phyloP scores from a whole-genome alignment of 1,284 basidiomycete species.

The Xerocomus minutiporus region DNA sequence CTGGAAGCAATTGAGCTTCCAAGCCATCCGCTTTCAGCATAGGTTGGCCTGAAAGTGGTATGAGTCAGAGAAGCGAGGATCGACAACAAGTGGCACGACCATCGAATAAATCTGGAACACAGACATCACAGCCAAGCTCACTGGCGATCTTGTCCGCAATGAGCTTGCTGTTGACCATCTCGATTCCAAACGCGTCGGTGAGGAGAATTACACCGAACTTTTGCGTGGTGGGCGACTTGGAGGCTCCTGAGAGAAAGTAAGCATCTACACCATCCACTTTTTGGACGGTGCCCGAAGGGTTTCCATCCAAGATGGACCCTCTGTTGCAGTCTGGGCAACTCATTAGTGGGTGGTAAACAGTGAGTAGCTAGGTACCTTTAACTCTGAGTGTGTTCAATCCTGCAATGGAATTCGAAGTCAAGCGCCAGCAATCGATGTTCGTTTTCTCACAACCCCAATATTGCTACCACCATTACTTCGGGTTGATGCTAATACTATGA shows the following conservation, averaged over 20 bases:
- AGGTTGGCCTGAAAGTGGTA: conserved; percentile 37
- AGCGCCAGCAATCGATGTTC: no score
- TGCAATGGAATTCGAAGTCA: no score
- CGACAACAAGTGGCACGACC: conserved; percentile 28
- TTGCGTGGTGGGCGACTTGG: not conserved
- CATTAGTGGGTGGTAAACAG: no score
- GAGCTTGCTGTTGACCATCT: conserved; percentile 55
- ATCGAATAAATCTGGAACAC: conserved; percentile 53
- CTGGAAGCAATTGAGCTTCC: conserved; percentile 33
- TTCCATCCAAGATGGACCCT: not conserved
- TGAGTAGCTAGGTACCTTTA: no score
- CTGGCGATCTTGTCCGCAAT: conserved; percentile 48
- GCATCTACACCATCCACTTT: not conserved
- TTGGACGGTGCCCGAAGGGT: not conserved
- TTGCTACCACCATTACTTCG: no score
- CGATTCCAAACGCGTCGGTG: conserved; percentile 58
- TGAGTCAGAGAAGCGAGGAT: not conserved
- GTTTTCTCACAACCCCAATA: no score
- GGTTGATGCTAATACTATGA: no score
- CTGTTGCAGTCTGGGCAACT: not conserved
- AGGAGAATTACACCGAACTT: conserved; percentile 30
- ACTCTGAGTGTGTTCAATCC: no score
- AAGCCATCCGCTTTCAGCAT: conserved; percentile 36
- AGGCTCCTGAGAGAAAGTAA: not conserved
- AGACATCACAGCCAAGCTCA: conserved; percentile 55